Base-by-base conservation (phyloP, 495 filamentous ascomycete genomes). In the Terfezia boudieri region DNA sequence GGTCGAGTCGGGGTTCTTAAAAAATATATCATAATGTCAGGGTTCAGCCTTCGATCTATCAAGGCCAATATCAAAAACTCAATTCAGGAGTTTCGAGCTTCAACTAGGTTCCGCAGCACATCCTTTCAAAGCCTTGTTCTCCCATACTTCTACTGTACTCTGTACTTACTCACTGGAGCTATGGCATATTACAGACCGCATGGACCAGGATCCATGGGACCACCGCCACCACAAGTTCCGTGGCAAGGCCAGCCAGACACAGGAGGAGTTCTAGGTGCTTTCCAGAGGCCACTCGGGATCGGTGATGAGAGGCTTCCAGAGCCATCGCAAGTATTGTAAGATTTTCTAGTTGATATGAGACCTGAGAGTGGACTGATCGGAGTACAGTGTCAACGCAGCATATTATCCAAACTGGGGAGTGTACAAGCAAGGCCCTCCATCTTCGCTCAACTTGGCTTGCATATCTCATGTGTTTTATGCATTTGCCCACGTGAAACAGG, bases 361-460 rank as follows among this genome's bases (percentile, higher is more conserved):
- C 8, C 4, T 4, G 17, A 46, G 8, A 14, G 12, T 46, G 41
- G 41, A 20, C 41, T 46, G 41, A 46, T 20, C 4, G 17, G 4
- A 20, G 49, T 51, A 23, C 12, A 65, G 63, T 55, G 56, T 71
- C 55, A 93, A 93, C 67, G 86, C 81, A 20, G 82, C 84, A n/a
- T 92, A 90, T 67, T 93, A 87, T 71, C 85, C 86, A 4, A 93
- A 90, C 66, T 84, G 81, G 75, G 72, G 80, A 50, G 76, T 89
- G 36, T 89, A 90, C 66, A 73, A 73, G 54, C 76, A 82, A 61
- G 79, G 85, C 57, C 78, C 84, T 20, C 87, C 87, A 1, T 85
- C 81, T 0, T 78, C 78, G 14, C 67, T 94, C 56, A 81, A 84
- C 66, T 73, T 80, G 61, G 74, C 72, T 36, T 72, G 75, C 55